A percentile compares a stretch with the other conserved stretches of the same genome.
These are phyloP conservation scores for Tetradesmus lagerheimii DNA, from an alignment of 139 green algal genomes.

Conservation along the genomic window DNA sequence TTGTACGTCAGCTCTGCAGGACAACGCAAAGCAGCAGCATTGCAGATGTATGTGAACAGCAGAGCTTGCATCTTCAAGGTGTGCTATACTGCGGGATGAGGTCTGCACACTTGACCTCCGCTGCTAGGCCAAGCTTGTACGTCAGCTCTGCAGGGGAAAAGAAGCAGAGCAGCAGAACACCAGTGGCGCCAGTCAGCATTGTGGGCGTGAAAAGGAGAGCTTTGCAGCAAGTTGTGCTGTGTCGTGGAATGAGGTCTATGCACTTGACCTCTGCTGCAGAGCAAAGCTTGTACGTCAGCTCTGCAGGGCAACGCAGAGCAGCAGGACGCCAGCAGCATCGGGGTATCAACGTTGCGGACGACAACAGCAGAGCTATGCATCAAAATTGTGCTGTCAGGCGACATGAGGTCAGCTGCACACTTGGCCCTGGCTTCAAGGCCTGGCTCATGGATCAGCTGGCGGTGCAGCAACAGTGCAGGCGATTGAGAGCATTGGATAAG, in stretches of 20 bases:
- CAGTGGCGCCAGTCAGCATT: neutral
- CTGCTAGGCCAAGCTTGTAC: neutral
- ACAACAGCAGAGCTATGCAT: no score
- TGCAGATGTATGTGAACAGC: no score
- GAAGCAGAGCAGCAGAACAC: neutral
- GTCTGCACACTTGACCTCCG: neutral
- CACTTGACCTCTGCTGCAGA: neutral
- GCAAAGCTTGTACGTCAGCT: neutral
- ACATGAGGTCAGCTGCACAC: no score
- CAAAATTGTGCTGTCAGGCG: no score
- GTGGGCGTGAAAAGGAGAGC: neutral
- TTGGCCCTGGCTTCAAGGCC: no score
- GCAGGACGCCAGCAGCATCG: no score
- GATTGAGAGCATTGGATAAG: no score
- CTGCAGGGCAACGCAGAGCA: neutral
- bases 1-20: conserved; percentile 13
- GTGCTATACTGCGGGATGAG: neutral
- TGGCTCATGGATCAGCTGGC: no score
- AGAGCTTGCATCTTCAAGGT: no score
- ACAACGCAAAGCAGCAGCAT: neutral
- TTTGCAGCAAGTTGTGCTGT: no score
- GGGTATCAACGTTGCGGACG: no score
- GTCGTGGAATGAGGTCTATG: neutral
- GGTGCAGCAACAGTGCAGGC: no score
- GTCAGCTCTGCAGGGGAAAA: neutral